These are phyloP conservation scores for Guadua angustifolia DNA, from an alignment of 176 grass and related monocot genomes.

Conservation along the genomic window DNA sequence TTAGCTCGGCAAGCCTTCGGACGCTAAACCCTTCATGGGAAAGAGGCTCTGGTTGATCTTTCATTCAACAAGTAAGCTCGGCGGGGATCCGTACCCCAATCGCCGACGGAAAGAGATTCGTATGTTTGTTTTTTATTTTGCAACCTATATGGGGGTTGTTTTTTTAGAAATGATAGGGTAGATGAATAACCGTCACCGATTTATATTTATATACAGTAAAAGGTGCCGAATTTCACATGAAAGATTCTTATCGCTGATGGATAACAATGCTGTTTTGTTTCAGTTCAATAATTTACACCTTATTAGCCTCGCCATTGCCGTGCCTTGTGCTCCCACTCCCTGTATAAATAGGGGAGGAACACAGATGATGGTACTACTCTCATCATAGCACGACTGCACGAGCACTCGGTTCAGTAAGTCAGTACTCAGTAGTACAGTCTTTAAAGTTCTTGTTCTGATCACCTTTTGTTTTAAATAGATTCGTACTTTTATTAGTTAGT, in stretches of 20 bases:
- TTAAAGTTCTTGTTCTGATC: slow-evolving; percentile 26
- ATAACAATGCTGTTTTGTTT: background rate
- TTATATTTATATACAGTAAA: no score
- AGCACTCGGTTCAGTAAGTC: background rate
- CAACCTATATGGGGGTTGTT: no score
- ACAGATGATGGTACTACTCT: background rate
- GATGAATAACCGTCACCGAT: no score
- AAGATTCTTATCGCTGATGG: background rate
- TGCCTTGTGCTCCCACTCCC: background rate
- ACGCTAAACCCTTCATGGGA: no score
- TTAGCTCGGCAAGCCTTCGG: no score
- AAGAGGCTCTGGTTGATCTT: no score
- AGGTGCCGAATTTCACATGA: background rate
- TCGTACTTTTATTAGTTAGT: background rate
- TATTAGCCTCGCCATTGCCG: background rate
- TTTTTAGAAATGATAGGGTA: no score
- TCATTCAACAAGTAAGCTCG: no score
- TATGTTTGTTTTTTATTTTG: no score
- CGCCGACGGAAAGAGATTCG: no score
- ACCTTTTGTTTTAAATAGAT: background rate
- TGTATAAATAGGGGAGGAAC: slow-evolving; percentile 19
- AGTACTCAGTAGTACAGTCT: background rate
- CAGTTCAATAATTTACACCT: background rate
- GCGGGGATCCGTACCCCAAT: no score
- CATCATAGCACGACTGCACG: background rate